These are phyloP conservation scores for Colletotrichum neosansevieriae DNA, from an alignment of 2,329 filamentous ascomycete genomes.

Conservation along the genomic window DNA sequence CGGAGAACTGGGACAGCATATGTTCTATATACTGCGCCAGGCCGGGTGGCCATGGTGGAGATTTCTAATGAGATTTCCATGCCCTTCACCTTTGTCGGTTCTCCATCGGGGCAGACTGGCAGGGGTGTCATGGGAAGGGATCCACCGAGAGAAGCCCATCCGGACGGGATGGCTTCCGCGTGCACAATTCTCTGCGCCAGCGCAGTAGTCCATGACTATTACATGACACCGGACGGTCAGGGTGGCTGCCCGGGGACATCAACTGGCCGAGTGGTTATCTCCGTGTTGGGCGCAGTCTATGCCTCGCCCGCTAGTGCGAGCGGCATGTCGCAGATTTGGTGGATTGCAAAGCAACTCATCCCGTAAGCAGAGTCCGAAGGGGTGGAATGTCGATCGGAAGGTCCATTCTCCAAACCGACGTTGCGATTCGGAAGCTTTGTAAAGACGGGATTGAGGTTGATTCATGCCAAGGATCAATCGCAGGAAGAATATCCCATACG, in stretches of 20 bases:
- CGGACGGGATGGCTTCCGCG: conserved; percentile 32
- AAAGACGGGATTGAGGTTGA: conserved; percentile 4
- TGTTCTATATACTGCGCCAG: conserved; percentile 31
- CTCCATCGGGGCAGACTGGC: conserved; percentile 19
- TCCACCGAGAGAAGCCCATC: conserved; percentile 26
- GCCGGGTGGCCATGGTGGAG: conserved; percentile 22
- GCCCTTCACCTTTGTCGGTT: conserved; percentile 32
- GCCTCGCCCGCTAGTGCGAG: conserved; percentile 14
- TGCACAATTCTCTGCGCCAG: conserved; percentile 11
- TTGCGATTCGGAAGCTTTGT: background rate
- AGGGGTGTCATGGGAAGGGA: conserved; percentile 15
- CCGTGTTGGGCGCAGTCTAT: conserved; percentile 22
- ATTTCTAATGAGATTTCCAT: conserved; percentile 35
- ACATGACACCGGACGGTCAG: conserved; percentile 18
- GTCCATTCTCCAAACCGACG: background rate
- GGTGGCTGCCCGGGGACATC: conserved; percentile 20
- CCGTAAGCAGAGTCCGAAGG: background rate
- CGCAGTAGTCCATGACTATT: conserved; percentile 19
- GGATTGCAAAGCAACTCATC: conserved; percentile 1
- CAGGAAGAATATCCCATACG: conserved; percentile 5
- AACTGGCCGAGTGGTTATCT: conserved; percentile 26
- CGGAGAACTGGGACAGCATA: conserved; percentile 23
- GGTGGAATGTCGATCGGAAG: background rate
- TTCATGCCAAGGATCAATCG: background rate
- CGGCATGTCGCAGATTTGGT: conserved; percentile 2